Evolutionary conservation across 1,284 basidiomycete species (phyloP).

Genomic region (Blastosporella zonata): DNA sequence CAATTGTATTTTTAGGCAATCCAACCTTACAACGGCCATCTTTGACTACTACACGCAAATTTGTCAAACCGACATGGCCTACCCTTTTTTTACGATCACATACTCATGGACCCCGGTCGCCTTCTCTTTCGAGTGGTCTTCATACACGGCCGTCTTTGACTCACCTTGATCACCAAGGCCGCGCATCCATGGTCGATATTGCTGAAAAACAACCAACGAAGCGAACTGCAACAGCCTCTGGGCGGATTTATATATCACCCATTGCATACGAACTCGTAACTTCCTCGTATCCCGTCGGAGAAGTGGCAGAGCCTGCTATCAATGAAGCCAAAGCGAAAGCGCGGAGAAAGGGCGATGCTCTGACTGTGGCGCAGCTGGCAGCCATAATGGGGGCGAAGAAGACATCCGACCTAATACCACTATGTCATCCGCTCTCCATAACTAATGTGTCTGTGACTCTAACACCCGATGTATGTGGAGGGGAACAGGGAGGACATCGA

Average conservation of each 20-base stretch:
- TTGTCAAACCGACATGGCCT: not conserved
- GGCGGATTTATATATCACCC: slow-evolving; percentile 69
- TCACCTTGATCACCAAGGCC: slow-evolving; percentile 69
- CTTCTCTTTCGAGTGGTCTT: slow-evolving; percentile 10
- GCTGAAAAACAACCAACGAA: slow-evolving; percentile 61
- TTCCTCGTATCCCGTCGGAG: slow-evolving; percentile 29
- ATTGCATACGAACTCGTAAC: slow-evolving; percentile 65
- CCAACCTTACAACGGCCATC: not conserved
- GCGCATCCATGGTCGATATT: slow-evolving; percentile 81
- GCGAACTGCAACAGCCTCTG: slow-evolving; percentile 74
- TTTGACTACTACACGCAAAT: not conserved
- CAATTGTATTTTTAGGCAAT: slow-evolving; percentile 15
- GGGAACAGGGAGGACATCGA: slow-evolving; percentile 17
- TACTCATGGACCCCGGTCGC: not conserved
- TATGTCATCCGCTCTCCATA: slow-evolving; percentile 79
- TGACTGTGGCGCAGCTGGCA: slow-evolving; percentile 78
- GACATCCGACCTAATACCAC: slow-evolving; percentile 78
- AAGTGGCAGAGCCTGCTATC: slow-evolving; percentile 9
- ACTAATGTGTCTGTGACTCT: slow-evolving; percentile 68
- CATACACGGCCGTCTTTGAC: slow-evolving; percentile 42
- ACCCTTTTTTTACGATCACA: not conserved
- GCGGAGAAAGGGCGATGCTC: slow-evolving; percentile 69
- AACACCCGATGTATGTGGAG: slow-evolving; percentile 35
- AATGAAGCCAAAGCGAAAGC: slow-evolving; percentile 44
- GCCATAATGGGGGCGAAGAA: slow-evolving; percentile 87